Base-by-base conservation (phyloP, 1,139 yeast genomes). In the Hansenula lynferdii region DNA sequence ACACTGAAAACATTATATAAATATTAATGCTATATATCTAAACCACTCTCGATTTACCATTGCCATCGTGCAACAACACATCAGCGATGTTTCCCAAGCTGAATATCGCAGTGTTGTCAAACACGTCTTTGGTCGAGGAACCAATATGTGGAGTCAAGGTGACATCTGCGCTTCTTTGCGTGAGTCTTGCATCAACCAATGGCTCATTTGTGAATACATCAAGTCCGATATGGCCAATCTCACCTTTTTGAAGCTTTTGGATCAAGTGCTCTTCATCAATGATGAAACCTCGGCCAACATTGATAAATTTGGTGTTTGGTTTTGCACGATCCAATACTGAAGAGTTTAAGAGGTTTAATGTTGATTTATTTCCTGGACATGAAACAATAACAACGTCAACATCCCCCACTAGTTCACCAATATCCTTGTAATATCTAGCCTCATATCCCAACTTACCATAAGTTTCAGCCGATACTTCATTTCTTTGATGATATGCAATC, bases 151-250 rank as follows among this genome's bases (percentile, higher is more conserved):
- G 96, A 11, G 90, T 80, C 35, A 83, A 60, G 0, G 79, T 61
- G 14, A 80, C 82, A 29, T 83, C 83, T 38, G 73, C 67, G 48
- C 86, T 68, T 5, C 60, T 59, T 21, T 72, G 41, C 32, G n/a
- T n/a, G n/a, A 83, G 65, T 20, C 63, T 74, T 4, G 68, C 65
- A 45, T 77, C 74, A 8, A 83, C 70, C 0, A 35, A 31, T 6
- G 96, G 96, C 58, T 89, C 97, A n/a, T 71, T 58, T 48, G 80
- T 83, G 58, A 69, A 86, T 2, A 89, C 96, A 55, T 89, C 96
- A 31, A 84, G 64, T 0, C 96, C 97, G 5, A 84, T 85, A 54
- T 80, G 80, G 26, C 77, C 64, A 4, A 90, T 64, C 40, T 77
- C 75, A 1, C 90, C 92, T 2, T 64, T 51, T 45, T 75, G 65